A percentile compares a stretch with the other conserved stretches of the same genome.
phyloP scores from a whole-genome alignment of 83 land plant species.

The Picea engelmannii region DNA sequence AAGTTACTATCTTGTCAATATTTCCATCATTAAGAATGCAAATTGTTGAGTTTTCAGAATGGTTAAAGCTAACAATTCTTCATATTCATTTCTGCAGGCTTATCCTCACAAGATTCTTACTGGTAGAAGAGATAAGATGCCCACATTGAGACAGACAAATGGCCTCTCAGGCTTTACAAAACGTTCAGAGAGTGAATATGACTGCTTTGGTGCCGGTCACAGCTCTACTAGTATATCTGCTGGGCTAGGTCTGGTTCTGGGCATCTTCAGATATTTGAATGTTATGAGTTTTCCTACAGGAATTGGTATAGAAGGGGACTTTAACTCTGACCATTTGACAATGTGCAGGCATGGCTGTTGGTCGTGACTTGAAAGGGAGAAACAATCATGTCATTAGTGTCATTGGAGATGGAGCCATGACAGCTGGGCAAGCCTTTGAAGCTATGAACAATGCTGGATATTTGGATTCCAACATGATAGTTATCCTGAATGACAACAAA shows the following conservation, averaged over 20 bases:
- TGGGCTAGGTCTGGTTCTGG: constrained; percentile 47
- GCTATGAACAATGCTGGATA: constrained; percentile 91
- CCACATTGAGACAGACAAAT: constrained; percentile 68
- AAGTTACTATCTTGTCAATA: neutral
- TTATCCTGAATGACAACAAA: constrained; percentile 77
- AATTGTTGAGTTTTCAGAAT: neutral
- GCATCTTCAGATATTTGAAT: neutral
- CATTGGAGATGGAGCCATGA: constrained; percentile 89
- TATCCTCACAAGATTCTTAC: constrained; percentile 81
- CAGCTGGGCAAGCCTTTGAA: constrained; percentile 84
- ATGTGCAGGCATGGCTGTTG: constrained; percentile 77
- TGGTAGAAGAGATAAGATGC: constrained; percentile 70
- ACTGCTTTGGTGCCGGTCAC: constrained; percentile 71
- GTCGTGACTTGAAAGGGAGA: constrained; percentile 67
- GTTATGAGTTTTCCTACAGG: constrained; percentile 7
- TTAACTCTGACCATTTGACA: neutral
- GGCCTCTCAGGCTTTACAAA: constrained; percentile 76
- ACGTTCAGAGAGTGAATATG: constrained; percentile 74
- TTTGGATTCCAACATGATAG: constrained; percentile 81
- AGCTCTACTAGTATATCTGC: constrained; percentile 81
- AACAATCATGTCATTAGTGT: constrained; percentile 73
- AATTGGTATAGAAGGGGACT: neutral
- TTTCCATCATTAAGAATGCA: neutral
- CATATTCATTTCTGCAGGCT: constrained; percentile 37
- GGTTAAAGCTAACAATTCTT: neutral